A percentile compares a stretch with the other conserved stretches of the same genome.
phyloP scores from a whole-genome alignment of 139 green algal genomes.

The Nannochloris sp. region DNA sequence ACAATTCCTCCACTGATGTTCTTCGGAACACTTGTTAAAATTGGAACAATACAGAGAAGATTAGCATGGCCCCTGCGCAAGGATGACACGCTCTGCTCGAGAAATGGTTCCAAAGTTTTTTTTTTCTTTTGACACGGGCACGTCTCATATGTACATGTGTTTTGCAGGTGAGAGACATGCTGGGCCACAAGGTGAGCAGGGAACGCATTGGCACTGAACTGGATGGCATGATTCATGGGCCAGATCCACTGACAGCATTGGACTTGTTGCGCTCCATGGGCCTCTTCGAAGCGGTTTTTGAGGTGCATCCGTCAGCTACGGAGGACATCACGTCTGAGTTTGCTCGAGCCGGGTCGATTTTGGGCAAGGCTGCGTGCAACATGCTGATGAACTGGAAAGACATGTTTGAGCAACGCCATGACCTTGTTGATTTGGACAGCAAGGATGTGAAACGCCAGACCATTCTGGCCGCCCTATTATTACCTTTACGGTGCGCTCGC shows the following conservation, averaged over 20 bases:
- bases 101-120: constrained; percentile 55
- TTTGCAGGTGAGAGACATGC: constrained; percentile 48
- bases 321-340: constrained; percentile 12
- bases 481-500: constrained; percentile 49
- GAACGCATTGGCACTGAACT: constrained; percentile 75
- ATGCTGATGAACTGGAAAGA: constrained; percentile 8
- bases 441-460: constrained; percentile 30
- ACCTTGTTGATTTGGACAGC: background rate
- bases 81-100: constrained; percentile 68
- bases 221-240: constrained; percentile 72
- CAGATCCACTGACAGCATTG: constrained; percentile 49
- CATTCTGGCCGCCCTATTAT: constrained; percentile 61
- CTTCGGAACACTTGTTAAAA: constrained; percentile 46
- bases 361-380: constrained; percentile 18
- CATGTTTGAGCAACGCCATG: background rate
- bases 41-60: constrained; percentile 68
- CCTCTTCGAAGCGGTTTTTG: constrained; percentile 67
- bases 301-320: constrained; percentile 18
- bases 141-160: constrained; percentile 1
- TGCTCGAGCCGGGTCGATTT: constrained; percentile 1
- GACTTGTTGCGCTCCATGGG: constrained; percentile 51
- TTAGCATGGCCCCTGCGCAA: constrained; percentile 78
- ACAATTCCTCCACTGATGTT: background rate
- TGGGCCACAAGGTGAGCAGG: constrained; percentile 68
- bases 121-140: constrained; percentile 10